phyloP scores from a whole-genome alignment of 2,329 filamentous ascomycete genomes.

The Exophiala sp. region DNA sequence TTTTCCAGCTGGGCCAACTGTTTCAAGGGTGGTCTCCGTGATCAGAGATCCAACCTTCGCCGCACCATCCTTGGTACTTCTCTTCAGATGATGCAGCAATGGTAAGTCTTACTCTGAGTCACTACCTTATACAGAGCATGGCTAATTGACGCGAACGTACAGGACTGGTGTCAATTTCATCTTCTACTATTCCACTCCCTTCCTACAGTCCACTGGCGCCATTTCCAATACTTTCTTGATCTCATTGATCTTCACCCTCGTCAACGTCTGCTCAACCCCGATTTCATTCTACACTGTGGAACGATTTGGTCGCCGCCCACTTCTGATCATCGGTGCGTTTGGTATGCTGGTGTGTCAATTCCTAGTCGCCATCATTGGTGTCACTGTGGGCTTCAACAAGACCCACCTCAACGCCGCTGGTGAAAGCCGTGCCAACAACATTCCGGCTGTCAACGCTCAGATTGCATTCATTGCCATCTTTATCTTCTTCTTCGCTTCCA shows the following conservation, averaged over 20 bases:
- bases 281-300: slow-evolving; percentile 85
- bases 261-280: slow-evolving; percentile 81
- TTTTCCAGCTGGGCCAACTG: slow-evolving; percentile 55
- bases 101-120: slow-evolving; percentile 28
- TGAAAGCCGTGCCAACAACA: slow-evolving; percentile 51
- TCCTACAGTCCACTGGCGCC: slow-evolving; percentile 72
- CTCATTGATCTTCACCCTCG: slow-evolving; percentile 75
- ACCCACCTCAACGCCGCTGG: slow-evolving; percentile 53
- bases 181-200: slow-evolving; percentile 76
- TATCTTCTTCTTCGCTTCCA: slow-evolving; percentile 88
- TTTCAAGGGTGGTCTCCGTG: slow-evolving; percentile 52
- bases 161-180: slow-evolving; percentile 85
- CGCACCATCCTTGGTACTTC: slow-evolving; percentile 66
- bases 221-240: slow-evolving; percentile 76
- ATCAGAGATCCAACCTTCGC: slow-evolving; percentile 52
- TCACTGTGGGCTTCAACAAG: slow-evolving; percentile 27
- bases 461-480: slow-evolving; percentile 87
- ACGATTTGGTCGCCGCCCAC: slow-evolving; percentile 68
- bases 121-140: slow-evolving; percentile 61
- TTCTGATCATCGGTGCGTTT: slow-evolving; percentile 70
- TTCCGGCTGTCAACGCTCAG: slow-evolving; percentile 53
- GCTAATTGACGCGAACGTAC: slow-evolving; percentile 69
- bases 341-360: slow-evolving; percentile 86
- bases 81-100: slow-evolving; percentile 74
- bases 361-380: slow-evolving; percentile 63